Percentiles rank a stretch among this genome's conserved stretches.
Evolutionary conservation across 2,329 filamentous ascomycete species (phyloP).

Genomic region (Ophiostoma himal-ulmi): DNA sequence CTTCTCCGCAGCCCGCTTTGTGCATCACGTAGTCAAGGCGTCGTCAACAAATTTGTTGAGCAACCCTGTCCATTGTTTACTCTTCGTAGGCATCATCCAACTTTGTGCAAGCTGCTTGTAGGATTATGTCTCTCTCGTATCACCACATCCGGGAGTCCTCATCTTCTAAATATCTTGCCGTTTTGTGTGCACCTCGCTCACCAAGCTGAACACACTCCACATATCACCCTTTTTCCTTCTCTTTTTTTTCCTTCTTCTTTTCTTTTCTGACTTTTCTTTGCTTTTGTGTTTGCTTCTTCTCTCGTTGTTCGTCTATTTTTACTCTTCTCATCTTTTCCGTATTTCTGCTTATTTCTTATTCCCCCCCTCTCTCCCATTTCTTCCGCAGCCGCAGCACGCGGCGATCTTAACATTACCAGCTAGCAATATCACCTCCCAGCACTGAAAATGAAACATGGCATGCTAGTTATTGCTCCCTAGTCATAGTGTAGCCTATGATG

Average conservation of each 20-base stretch:
- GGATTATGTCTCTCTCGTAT: background rate
- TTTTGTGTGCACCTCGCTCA: background rate
- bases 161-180: background rate
- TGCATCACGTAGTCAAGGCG: background rate
- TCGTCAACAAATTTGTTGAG: background rate
- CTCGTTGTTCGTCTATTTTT: background rate
- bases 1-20: conserved; percentile 8
- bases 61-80: background rate
- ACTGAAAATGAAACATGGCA: conserved; percentile 22
- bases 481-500: background rate
- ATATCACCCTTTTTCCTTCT: background rate
- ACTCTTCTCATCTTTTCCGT: background rate
- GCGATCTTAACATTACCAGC: background rate
- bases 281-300: background rate
- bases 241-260: background rate
- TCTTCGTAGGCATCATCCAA: background rate
- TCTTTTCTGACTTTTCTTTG: background rate
- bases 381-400: conserved; percentile 1
- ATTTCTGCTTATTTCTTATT: background rate
- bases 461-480: conserved; percentile 3
- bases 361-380: background rate
- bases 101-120: background rate
- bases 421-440: conserved; percentile 6
- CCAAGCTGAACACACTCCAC: background rate
- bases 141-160: background rate